These are phyloP conservation scores for Amorphotheca resinae DNA, from an alignment of 495 filamentous ascomycete species.

Conservation along the genomic window DNA sequence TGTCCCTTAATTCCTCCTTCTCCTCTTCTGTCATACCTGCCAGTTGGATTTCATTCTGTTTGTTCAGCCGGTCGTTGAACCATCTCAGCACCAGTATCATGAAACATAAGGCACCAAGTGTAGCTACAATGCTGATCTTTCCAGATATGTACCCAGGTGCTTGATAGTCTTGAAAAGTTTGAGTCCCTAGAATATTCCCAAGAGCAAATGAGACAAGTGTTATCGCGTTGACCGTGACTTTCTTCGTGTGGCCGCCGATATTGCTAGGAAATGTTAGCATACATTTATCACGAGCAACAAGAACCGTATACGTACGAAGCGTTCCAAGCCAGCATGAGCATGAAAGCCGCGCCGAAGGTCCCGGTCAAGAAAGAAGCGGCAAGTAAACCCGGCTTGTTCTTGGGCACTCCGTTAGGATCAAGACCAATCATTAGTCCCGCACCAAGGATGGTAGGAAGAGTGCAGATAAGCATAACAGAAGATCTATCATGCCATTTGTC, in stretches of 20 bases:
- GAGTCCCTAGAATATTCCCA: conserved; percentile 16
- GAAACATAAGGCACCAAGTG: conserved; percentile 40
- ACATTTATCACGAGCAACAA: background rate
- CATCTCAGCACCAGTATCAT: conserved; percentile 47
- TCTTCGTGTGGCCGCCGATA: conserved; percentile 14
- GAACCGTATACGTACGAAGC: conserved; percentile 6
- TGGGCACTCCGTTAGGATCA: conserved; percentile 29
- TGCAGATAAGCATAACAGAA: conserved; percentile 27
- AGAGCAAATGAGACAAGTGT: conserved; percentile 9
- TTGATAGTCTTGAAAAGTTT: conserved; percentile 15
- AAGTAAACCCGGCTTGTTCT: conserved; percentile 25
- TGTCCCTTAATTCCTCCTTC: conserved; percentile 40
- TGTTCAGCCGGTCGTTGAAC: conserved; percentile 49
- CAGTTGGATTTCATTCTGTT: conserved; percentile 40
- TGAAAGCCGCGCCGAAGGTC: conserved; percentile 12
- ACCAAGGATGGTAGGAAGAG: conserved; percentile 37
- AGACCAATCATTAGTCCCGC: conserved; percentile 54
- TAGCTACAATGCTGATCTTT: conserved; percentile 55
- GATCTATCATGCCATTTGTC: conserved; percentile 47
- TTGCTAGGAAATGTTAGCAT: conserved; percentile 7
- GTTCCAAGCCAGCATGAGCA: conserved; percentile 13
- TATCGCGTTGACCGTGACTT: conserved; percentile 13
- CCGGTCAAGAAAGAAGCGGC: conserved; percentile 11
- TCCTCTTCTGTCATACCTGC: conserved; percentile 44
- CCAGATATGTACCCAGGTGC: conserved; percentile 51